Conservation (phyloP, 805 yeast species). For the Monosporozyma unispora region DNA sequence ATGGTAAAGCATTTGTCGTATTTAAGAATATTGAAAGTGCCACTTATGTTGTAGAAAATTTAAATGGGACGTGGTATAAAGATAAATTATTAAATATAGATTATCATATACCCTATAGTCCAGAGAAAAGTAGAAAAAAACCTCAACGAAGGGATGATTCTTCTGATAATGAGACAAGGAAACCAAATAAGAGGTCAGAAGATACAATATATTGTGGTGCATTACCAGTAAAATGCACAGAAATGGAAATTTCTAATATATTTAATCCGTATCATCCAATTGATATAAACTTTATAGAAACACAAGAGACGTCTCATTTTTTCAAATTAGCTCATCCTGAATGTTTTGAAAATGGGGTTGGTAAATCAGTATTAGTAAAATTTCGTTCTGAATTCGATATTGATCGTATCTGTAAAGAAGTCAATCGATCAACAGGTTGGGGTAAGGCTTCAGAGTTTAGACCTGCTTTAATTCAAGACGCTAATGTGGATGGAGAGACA, state of each 20-base stretch:
- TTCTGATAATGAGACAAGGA: no score
- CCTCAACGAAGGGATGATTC: no score
- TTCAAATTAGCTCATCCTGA: not conserved
- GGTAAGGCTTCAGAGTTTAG: constrained; percentile 31
- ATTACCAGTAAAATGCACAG: constrained; percentile 34
- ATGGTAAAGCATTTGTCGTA: constrained; percentile 78
- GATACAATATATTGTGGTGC: constrained; percentile 40
- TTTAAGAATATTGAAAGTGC: constrained; percentile 60
- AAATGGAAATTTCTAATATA: constrained; percentile 37
- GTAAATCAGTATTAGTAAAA: not conserved
- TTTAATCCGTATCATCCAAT: constrained; percentile 39
- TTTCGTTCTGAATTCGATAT: not conserved
- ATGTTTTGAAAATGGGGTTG: not conserved
- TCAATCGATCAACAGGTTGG: not conserved
- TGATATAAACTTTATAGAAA: constrained; percentile 39
- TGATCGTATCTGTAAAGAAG: not conserved
- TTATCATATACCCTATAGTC: constrained; percentile 37
- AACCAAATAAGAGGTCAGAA: no score
- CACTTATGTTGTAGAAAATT: constrained; percentile 49
- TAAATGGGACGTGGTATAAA: constrained; percentile 51
- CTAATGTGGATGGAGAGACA: not conserved
- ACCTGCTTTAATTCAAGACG: constrained; percentile 31
- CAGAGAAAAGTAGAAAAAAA: constrained; percentile 6
- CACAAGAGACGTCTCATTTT: not conserved
- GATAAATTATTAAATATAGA: constrained; percentile 35